phyloP scores from a whole-genome alignment of 371 early-diverging fungal genomes.

The Mortierella sp. region DNA sequence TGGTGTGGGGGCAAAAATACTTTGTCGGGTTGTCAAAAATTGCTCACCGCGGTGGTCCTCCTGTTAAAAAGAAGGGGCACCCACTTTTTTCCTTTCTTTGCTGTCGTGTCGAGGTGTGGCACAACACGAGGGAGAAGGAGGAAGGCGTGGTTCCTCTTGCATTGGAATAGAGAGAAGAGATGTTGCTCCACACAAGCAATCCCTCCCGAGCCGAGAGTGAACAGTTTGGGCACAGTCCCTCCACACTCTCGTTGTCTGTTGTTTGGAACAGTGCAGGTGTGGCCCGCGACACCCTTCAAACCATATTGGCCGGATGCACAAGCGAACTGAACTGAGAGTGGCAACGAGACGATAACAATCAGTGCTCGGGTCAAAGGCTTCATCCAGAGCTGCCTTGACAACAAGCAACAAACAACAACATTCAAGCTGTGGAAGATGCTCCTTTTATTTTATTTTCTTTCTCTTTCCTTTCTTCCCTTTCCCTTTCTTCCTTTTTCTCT shows the following conservation, averaged over 20 bases:
- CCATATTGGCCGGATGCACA: too few relatives aligned
- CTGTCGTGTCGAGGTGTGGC: too few relatives aligned
- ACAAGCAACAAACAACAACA: background rate
- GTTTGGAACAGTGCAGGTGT: background rate
- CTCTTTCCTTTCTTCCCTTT: background rate
- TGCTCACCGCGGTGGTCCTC: background rate
- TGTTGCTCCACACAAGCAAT: background rate
- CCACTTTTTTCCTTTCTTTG: too few relatives aligned
- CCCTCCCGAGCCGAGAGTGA: slow-evolving; percentile 8
- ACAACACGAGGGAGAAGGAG: too few relatives aligned
- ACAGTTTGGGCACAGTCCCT: background rate
- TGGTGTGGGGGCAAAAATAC: background rate
- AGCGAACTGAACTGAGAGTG: background rate
- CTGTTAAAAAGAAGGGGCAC: too few relatives aligned
- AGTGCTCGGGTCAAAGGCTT: background rate
- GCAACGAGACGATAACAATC: background rate
- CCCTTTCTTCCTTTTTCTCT: background rate
- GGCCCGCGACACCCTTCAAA: background rate
- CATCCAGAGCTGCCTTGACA: background rate
- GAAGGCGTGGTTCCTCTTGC: too few relatives aligned
- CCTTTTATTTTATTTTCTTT: background rate
- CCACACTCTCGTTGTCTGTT: too few relatives aligned
- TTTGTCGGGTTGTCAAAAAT: background rate
- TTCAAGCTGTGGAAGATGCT: too few relatives aligned
- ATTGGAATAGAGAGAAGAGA: too few relatives aligned